Evolutionary conservation across 495 filamentous ascomycete genomes (phyloP), one percentile per base, ranked within the genome.

Genomic region (Penicillium samsonianum): DNA sequence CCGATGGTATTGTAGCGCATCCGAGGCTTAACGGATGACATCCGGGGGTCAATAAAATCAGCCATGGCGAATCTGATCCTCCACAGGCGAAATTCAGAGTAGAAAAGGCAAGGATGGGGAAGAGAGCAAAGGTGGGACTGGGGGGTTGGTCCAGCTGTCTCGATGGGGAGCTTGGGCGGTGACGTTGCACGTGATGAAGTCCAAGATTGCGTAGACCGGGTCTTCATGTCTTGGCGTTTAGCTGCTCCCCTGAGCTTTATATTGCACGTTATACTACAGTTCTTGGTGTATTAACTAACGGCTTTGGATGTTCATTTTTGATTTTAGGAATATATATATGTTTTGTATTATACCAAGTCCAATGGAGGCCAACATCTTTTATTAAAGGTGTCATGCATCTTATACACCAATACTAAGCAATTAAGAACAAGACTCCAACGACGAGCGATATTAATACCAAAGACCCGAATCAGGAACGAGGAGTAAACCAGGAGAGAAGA

Each of bases 1-100:
- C 90, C 90, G 72, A 99, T 91, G 59, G 94, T 99, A 80, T 99
- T 99, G 82, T 99, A 99, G 58, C 90, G 84, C 70, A 96, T 84
- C 73, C 91, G 84, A 65, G 92, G 92, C 73, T 87, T 84, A 71
- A 96, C 82, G 65, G 77, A 81, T 77, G 88, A 85, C 80, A 91
- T 91, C 71, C 91, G 84, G 56, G 90, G 89, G 75, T 96, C 90
- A 68, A 81, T 62, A 47, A 77, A 73, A 53, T 82, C 79, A 65
- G 80, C 82, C 87, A 88, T 89, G 67, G 60, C 57, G 56, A 64
- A 61, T 67, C 50, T 40, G 51, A 55, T 60, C 62, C 55, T 65
- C 66, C 62, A 65, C 58, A 53, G 59, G 44, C 53, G 43, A 30
- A 57, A 38, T 53, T 35, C 26, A 47, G 40, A 59, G 50, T 30